Base-by-base conservation (phyloP, 1,284 basidiomycete genomes). In the Austroboletus rostrupii region DNA sequence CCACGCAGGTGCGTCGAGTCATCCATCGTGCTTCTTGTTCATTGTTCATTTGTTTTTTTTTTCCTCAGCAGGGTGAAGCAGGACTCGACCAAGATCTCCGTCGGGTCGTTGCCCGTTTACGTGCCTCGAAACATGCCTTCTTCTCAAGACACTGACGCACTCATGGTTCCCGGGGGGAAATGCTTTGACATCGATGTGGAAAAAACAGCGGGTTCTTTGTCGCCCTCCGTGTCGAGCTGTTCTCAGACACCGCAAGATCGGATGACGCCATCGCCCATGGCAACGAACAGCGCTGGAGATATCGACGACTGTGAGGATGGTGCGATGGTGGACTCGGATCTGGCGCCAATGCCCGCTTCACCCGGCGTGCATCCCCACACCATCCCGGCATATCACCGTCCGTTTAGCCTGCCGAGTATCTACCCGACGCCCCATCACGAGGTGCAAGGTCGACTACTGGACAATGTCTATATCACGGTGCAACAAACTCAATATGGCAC, bases 91-190 rank as follows among this genome's bases (percentile, higher is more conserved):
- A 50, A 37, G 1, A 56, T 54, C 43, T 58, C 61, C 20, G 43
- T 49, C 5, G 62, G 50, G 36, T 63, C 62, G 17, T 43, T 61
- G 31, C 53, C 65, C 13, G 20, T 57, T 29, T 63, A 66, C 31
- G 51, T 45, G n/a, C 16, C 62, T 5, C 1, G 47, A 20, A 50
- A 47, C 23, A 17, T 41, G 26, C 33, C 58, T 3, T 35, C 39
- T 7, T 7, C 31, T 33, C 53, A 60, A 40, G 41, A 17, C 11
- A 17, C 11, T 10, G 41, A 38, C 2, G 19, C 46, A 7, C 11
- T 31, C 16, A 9, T 28, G 29, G 16, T 45, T 26, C 45, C 50
- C 1, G 26, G 19, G 2, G 13, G 9, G 11, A 52, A 31, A 38
- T 31, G 20, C 4, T 39, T 55, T 28, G 47, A 61, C 0, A 9